phyloP scores from a whole-genome alignment of 2,329 filamentous ascomycete genomes.

The Pyrenochaeta sp. region DNA sequence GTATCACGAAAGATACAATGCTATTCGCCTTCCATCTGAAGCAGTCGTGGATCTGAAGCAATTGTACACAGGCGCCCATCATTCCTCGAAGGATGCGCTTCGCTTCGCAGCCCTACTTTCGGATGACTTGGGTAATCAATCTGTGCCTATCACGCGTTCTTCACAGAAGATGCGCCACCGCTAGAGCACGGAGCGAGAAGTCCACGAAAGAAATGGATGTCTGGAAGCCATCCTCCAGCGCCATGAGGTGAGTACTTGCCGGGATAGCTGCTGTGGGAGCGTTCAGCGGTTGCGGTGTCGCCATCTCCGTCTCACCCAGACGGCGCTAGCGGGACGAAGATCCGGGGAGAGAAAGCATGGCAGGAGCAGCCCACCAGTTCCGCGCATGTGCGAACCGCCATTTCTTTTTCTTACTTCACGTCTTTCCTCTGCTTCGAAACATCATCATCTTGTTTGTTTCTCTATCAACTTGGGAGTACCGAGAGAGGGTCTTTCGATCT shows the following conservation, averaged over 20 bases:
- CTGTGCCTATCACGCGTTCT: background rate
- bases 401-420: background rate
- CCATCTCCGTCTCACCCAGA: background rate
- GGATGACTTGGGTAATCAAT: background rate
- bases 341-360: background rate
- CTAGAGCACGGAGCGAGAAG: background rate
- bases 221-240: background rate
- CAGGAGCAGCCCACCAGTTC: background rate
- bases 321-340: background rate
- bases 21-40: background rate
- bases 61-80: background rate
- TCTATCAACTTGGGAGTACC: background rate
- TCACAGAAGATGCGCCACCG: background rate
- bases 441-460: background rate
- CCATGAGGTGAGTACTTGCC: background rate
- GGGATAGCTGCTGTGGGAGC: background rate
- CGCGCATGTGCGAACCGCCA: background rate
- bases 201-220: background rate
- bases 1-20: background rate
- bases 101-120: background rate
- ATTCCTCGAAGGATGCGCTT: background rate
- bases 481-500: background rate
- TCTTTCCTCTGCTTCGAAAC: background rate
- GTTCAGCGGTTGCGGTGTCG: background rate
- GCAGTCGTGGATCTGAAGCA: background rate